Conservation (phyloP, 2,329 filamentous ascomycete genomes). For the Ophiostoma australiae region DNA sequence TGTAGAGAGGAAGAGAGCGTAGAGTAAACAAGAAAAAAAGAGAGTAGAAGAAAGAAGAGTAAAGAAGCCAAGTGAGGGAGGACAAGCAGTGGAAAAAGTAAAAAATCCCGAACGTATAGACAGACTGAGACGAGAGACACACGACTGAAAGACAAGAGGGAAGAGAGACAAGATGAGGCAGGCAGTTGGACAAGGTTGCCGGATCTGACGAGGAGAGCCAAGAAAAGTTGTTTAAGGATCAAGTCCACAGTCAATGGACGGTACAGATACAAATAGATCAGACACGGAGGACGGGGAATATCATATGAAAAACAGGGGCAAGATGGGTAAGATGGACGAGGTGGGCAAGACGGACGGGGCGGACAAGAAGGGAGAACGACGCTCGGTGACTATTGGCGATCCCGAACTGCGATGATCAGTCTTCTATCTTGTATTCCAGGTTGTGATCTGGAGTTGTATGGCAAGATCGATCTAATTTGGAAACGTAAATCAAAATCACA, state of each 20-base stretch:
- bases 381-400: not conserved
- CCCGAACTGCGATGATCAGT: not conserved
- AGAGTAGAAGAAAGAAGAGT: not conserved
- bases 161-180: slow-evolving; percentile 9
- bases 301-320: not conserved
- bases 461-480: not conserved
- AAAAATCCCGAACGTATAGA: not conserved
- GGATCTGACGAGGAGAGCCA: not conserved
- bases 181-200: not conserved
- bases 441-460: not conserved
- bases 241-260: not conserved
- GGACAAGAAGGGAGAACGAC: not conserved
- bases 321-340: not conserved
- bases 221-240: not conserved
- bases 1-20: not conserved
- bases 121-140: not conserved
- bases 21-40: not conserved
- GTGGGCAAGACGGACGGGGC: not conserved
- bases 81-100: not conserved
- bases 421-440: not conserved
- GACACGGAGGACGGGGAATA: not conserved
- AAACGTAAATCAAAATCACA: not conserved
- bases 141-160: not conserved
- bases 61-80: not conserved
- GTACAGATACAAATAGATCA: not conserved